Percentiles rank a stretch among this genome's conserved stretches.
Conservation (phyloP, 2,329 filamentous ascomycete species). For the Leptosphaerulina australis region DNA sequence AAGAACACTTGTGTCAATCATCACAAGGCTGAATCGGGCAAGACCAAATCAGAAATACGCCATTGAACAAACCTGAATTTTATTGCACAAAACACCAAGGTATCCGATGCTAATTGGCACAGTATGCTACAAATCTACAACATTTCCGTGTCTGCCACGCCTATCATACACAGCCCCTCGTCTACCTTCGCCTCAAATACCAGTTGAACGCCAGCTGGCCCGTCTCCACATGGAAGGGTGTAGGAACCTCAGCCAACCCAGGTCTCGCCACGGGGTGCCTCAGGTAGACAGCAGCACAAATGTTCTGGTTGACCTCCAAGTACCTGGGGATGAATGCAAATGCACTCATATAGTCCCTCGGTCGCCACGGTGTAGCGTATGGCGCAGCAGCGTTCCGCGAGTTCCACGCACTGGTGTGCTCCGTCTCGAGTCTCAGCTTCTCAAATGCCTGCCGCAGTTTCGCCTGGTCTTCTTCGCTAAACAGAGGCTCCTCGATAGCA, state of each 20-base stretch:
- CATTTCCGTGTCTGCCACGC: background rate
- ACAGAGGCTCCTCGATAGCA: constrained; percentile 23
- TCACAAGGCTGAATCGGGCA: too few species aligned
- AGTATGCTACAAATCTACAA: constrained; percentile 17
- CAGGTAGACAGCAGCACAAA: constrained; percentile 93
- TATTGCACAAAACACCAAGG: constrained; percentile 4
- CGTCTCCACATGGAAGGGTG: constrained; percentile 74
- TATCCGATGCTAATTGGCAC: constrained; percentile 1
- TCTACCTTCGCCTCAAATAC: constrained; percentile 83
- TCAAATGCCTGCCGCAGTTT: constrained; percentile 64
- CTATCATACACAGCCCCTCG: background rate
- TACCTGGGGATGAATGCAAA: constrained; percentile 96
- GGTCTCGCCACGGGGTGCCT: constrained; percentile 89
- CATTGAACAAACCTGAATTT: too few species aligned
- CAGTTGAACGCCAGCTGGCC: constrained; percentile 88
- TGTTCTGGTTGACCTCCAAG: constrained; percentile 96
- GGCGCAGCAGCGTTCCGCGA: constrained; percentile 61
- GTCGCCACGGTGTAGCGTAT: constrained; percentile 89
- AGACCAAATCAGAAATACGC: too few species aligned
- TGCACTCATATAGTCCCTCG: constrained; percentile 82
- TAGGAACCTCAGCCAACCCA: constrained; percentile 75
- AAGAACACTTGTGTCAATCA: too few species aligned
- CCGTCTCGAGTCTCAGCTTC: constrained; percentile 71
- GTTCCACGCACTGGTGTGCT: constrained; percentile 68
- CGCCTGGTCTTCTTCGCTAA: constrained; percentile 61